Evolutionary conservation across 441 rosid species (phyloP).

Genomic region (Raphanus hybrid): DNA sequence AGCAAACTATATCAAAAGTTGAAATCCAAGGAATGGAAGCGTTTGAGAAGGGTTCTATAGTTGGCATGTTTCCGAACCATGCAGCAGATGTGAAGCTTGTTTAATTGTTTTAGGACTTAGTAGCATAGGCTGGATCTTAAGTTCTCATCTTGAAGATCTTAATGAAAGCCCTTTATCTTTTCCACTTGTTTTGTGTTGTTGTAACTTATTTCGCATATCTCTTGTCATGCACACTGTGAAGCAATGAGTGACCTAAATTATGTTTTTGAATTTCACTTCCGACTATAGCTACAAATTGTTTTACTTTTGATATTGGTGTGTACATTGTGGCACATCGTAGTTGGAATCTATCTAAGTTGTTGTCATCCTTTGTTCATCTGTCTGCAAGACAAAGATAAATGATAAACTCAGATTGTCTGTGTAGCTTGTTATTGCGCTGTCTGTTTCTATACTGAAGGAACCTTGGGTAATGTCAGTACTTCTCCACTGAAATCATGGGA

Average conservation of each 20-base stretch:
- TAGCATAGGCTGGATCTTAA: not conserved
- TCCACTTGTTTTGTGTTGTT: not conserved
- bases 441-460: no score
- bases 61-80: not conserved
- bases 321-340: not conserved
- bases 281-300: not conserved
- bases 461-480: no score
- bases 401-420: not conserved
- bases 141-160: not conserved
- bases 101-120: not conserved
- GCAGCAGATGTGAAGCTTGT: not conserved
- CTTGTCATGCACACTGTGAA: not conserved
- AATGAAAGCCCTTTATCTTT: not conserved
- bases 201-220: not conserved
- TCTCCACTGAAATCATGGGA: no score
- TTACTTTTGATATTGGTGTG: not conserved
- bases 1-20: not conserved
- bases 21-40: constrained; percentile 11
- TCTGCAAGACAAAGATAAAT: not conserved
- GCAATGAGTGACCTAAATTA: not conserved
- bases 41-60: not conserved
- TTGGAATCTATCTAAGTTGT: constrained; percentile 10
- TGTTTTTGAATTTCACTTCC: not conserved
- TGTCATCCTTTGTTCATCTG: not conserved
- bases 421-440: no score